Evolutionary conservation across 331 rosid genomes (phyloP).

Genomic region (Erythrophleum ivorense): DNA sequence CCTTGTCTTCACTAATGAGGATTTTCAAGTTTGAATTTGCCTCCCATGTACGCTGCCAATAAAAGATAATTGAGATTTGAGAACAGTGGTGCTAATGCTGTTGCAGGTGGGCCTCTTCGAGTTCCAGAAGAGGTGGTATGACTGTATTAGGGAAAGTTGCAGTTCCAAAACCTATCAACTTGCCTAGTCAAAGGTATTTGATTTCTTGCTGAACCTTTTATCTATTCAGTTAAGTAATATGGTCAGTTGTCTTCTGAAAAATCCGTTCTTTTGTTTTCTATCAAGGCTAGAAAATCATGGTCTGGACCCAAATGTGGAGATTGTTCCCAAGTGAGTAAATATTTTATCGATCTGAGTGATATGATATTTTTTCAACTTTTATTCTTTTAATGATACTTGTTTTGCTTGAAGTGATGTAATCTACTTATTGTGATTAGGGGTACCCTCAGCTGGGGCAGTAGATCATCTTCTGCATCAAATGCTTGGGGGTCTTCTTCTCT

Average conservation of each 20-base stretch:
- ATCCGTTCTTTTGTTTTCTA: conserved; percentile 31
- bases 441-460: conserved; percentile 93
- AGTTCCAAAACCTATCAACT: conserved; percentile 92
- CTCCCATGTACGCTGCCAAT: background rate
- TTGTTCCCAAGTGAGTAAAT: conserved; percentile 91
- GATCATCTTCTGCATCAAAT: conserved; percentile 73
- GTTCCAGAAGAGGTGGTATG: conserved; percentile 88
- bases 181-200: conserved; percentile 94
- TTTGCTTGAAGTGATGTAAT: conserved; percentile 29
- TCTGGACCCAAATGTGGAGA: conserved; percentile 91
- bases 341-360: conserved; percentile 4
- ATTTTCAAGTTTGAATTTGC: conserved; percentile 17
- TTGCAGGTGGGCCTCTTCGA: conserved; percentile 67
- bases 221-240: conserved; percentile 16
- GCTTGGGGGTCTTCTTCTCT: conserved; percentile 86
- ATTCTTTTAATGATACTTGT: conserved; percentile 36
- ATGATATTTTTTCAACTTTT: conserved; percentile 18
- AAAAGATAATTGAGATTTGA: background rate
- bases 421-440: conserved; percentile 62
- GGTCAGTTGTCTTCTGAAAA: conserved; percentile 44
- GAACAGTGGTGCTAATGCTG: conserved; percentile 32
- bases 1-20: background rate
- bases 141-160: conserved; percentile 93
- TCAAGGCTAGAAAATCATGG: conserved; percentile 97
- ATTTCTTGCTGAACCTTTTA: conserved; percentile 23